These are phyloP conservation scores for Lavandula angustifolia DNA, from an alignment of 257 asterid genomes.

Conservation along the genomic window DNA sequence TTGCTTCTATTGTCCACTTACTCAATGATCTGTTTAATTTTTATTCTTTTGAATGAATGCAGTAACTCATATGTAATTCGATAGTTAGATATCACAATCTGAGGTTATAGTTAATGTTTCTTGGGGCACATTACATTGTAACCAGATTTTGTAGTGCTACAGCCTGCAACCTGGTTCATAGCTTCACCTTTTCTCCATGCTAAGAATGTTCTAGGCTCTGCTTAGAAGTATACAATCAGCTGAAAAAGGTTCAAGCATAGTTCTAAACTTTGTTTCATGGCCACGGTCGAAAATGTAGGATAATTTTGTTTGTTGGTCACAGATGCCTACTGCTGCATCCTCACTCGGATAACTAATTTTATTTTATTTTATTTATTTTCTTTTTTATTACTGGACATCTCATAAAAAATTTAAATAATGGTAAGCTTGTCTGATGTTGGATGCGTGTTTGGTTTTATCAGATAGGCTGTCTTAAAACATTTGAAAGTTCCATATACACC, in stretches of 20 bases:
- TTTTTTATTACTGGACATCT: slow-evolving; percentile 8
- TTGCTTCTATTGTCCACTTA: slow-evolving; percentile 3
- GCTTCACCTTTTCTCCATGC: not conserved
- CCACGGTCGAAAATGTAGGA: slow-evolving; percentile 4
- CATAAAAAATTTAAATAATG: not conserved
- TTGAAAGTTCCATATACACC: too few relatives aligned
- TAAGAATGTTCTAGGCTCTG: not conserved
- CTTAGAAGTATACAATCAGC: slow-evolving; percentile 1
- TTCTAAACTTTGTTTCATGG: not conserved
- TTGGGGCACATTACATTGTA: slow-evolving; percentile 11
- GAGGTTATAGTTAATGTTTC: slow-evolving; percentile 20
- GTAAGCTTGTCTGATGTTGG: not conserved
- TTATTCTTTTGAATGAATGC: slow-evolving; percentile 11
- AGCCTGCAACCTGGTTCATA: slow-evolving; percentile 20
- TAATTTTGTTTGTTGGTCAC: slow-evolving; percentile 16
- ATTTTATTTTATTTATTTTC: not conserved
- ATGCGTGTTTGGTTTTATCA: slow-evolving; percentile 11
- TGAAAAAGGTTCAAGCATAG: not conserved
- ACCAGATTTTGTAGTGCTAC: slow-evolving; percentile 14
- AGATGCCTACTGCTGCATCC: slow-evolving; percentile 5
- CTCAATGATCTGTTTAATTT: not conserved
- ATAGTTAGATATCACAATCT: slow-evolving; percentile 8
- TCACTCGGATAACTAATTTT: not conserved
- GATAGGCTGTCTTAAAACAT: not conserved
- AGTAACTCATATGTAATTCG: not conserved